Base-by-base conservation (phyloP, 2,329 filamentous ascomycete species). In the Verticillium isaacii region DNA sequence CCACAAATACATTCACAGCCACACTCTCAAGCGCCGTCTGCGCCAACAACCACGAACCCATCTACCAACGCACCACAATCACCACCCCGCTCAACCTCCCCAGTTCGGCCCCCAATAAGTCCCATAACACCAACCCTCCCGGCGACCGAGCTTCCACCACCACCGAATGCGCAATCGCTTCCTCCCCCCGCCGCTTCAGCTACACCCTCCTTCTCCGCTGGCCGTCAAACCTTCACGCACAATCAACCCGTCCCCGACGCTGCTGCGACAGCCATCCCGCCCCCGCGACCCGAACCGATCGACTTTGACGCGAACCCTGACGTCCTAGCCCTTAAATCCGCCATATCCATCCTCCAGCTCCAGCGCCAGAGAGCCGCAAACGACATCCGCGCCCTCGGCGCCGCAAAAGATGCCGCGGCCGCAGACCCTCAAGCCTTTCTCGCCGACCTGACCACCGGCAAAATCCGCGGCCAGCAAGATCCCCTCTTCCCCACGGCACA, bases 261-360 rank as follows among this genome's bases (percentile, higher is more conserved):
- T 19, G 57, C 65, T 45, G 56, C 65, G 25, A 68, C 70, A 37
- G 73, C 73, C 41, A 75, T 82, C 39, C 70, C 76, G 1, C 79
- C 82, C 1, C 82, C 83, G 4, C 77, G 78, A 2, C 80, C 82
- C 0, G 75, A 79, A 45, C 79, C 85, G 55, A 79, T 89, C 62
- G 80, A 83, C 67, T 86, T 88, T 64, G 80, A 84, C 66, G 75
- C 77, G 61, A 96, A 96, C 71, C 88, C 92, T 8, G 94, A 98
- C 78, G 92, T 90, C 29, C 89, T 97, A 63, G 94, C 94, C 5
- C 82, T 97, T 63, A 88, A 89, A 66, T 91, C 90, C 32, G 91
- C 93, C 56, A 92, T 97, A 63, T 89, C 91, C 9, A 88, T 97
- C 59, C 81, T 98, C 56, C 92, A 96, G 77, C 82, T 96, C 66